Conservation (phyloP, 108 stramenopile species). For the Seminavis robusta region DNA sequence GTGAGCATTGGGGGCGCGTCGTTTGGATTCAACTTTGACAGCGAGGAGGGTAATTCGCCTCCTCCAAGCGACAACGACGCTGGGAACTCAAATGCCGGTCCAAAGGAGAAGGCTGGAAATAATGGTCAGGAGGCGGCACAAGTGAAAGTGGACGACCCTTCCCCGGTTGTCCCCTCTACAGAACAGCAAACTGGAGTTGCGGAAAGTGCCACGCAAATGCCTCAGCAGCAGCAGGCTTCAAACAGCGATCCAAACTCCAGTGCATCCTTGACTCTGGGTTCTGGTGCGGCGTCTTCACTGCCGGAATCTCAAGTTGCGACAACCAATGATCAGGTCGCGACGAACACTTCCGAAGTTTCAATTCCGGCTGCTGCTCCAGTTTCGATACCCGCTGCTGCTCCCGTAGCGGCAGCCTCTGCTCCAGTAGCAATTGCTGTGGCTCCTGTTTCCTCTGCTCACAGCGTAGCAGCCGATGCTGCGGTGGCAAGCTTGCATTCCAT, state of each 20-base stretch:
- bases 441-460: no score
- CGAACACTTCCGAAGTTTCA: no score
- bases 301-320: no score
- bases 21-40: slow-evolving; percentile 75
- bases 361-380: no score
- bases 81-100: slow-evolving; percentile 1
- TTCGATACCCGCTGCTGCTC: no score
- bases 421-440: no score
- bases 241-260: background rate
- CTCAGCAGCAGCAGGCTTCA: background rate
- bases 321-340: no score
- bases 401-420: no score
- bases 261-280: no score
- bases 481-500: no score
- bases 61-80: background rate
- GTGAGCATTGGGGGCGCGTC: slow-evolving; percentile 57
- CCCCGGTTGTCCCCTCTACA: slow-evolving; percentile 1
- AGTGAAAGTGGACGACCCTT: background rate
- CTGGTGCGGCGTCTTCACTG: no score
- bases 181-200: slow-evolving; percentile 1
- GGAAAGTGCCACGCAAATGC: background rate
- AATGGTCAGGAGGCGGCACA: slow-evolving; percentile 5
- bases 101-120: slow-evolving; percentile 13
- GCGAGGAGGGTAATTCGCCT: slow-evolving; percentile 30
- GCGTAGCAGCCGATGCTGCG: no score